Percentiles rank a stretch among this genome's conserved stretches.
Conservation (phyloP, 768 basidiomycete genomes). For the Xerocomus potaroensis region DNA sequence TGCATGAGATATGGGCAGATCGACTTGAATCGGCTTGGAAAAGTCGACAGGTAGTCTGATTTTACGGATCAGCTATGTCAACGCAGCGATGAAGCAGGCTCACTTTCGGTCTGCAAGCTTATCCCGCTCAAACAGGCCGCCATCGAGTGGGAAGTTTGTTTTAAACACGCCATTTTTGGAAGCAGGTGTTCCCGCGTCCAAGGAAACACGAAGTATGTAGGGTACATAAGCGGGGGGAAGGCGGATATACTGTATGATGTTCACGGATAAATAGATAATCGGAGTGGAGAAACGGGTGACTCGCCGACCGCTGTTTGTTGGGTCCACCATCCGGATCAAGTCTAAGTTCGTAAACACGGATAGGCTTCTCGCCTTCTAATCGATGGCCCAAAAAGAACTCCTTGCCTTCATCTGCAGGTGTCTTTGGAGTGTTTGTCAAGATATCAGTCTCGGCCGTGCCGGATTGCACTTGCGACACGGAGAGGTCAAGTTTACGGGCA, state of each 20-base stretch:
- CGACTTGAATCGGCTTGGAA: slow-evolving; percentile 87
- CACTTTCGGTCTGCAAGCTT: slow-evolving; percentile 73
- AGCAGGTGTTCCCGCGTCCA: slow-evolving; percentile 90
- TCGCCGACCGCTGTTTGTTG: slow-evolving; percentile 74
- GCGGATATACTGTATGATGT: slow-evolving; percentile 82
- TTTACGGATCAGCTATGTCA: slow-evolving; percentile 12
- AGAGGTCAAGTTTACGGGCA: slow-evolving; percentile 8
- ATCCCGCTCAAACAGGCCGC: slow-evolving; percentile 76
- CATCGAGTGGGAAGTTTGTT: slow-evolving; percentile 96
- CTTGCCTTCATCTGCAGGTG: slow-evolving; percentile 90
- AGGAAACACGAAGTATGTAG: slow-evolving; percentile 86
- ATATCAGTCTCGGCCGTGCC: not conserved
- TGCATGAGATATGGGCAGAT: slow-evolving; percentile 93
- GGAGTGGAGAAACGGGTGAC: slow-evolving; percentile 26
- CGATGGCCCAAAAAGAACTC: slow-evolving; percentile 72
- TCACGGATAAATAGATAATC: slow-evolving; percentile 9
- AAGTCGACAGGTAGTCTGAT: slow-evolving; percentile 78
- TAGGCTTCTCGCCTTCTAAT: slow-evolving; percentile 52
- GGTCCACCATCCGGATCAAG: slow-evolving; percentile 92
- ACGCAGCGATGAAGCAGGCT: slow-evolving; percentile 20
- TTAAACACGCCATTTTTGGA: slow-evolving; percentile 88
- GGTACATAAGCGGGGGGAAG: slow-evolving; percentile 87
- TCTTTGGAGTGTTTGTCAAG: slow-evolving; percentile 61
- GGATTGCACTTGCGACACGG: slow-evolving; percentile 12
- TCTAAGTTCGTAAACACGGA: slow-evolving; percentile 81